phyloP scores from a whole-genome alignment of 2,329 filamentous ascomycete genomes.

The Didymella pomorum region DNA sequence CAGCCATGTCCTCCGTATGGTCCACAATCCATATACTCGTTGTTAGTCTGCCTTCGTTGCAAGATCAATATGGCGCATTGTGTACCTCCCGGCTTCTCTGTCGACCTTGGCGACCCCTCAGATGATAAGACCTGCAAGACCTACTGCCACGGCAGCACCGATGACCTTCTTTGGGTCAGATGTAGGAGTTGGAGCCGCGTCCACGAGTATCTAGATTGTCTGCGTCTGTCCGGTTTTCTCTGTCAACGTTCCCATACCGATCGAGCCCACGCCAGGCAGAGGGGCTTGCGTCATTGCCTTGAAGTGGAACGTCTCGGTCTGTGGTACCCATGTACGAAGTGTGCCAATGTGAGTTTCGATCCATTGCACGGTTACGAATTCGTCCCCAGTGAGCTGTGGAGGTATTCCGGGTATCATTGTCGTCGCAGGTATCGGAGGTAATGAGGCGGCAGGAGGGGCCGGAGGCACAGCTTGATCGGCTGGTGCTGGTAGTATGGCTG shows the following conservation, averaged over 20 bases:
- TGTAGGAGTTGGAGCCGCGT: conserved; percentile 33
- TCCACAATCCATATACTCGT: background rate
- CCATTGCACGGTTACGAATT: conserved; percentile 46
- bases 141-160: conserved; percentile 34
- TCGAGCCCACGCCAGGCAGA: conserved; percentile 38
- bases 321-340: conserved; percentile 44
- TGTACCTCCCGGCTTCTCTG: background rate
- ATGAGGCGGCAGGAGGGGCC: conserved; percentile 2
- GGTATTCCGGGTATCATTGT: conserved; percentile 2
- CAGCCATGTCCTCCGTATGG: background rate
- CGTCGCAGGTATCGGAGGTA: conserved; percentile 5
- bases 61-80: background rate
- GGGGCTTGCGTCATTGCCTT: conserved; percentile 31
- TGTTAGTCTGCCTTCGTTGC: background rate
- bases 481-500: conserved; percentile 2
- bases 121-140: conserved; percentile 32
- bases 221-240: conserved; percentile 39
- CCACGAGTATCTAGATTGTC: conserved; percentile 32
- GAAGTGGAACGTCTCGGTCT: conserved; percentile 41
- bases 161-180: conserved; percentile 26
- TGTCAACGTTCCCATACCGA: conserved; percentile 49
- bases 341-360: conserved; percentile 41
- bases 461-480: conserved; percentile 15
- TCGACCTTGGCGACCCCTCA: conserved; percentile 13
- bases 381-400: conserved; percentile 15